Base-by-base conservation (phyloP, 2,329 filamentous ascomycete genomes). In the Lecanicillium sp. region DNA sequence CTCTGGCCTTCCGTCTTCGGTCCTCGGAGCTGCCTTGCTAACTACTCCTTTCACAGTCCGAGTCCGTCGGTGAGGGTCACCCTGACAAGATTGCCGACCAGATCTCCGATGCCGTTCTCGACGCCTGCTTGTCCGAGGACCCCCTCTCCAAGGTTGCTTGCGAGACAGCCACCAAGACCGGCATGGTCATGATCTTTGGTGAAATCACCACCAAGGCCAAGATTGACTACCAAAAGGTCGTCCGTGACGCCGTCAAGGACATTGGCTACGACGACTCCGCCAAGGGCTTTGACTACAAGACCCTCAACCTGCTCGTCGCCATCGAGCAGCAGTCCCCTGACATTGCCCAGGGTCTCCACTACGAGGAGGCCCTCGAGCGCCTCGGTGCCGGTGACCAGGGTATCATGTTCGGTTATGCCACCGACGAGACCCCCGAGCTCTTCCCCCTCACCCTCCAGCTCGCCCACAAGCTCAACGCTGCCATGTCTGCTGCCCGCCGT, bases 281-380 rank as follows among this genome's bases (percentile, higher is more conserved):
- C 63, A 98, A 98, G 84, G 93, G 93, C 55, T 98, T 98, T 74
- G 93, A 98, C 78, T 95, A 96, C 89, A 97, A 97, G 86, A 98
- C 93, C 60, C 91, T 87, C 79, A 97, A 96, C 78, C 82, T 98
- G 66, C 84, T 97, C 61, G 90, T 97, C 63, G 93, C 91, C 74
- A 96, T 98, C 71, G 93, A 98, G 84, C 83, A 98, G 77, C 93
- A 98, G 77, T 97, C 91, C 52, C 87, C 91, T 64, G 93, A 98
- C 73, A 98, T 98, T 66, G 93, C 93, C 61, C 93, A 97, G 77
- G 93, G 93, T 80, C 88, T 98, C 50, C 89, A 97, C 80, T 95
- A 95, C 72, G 93, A 98, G 58, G 81, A 96, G 78, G 90, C 89
- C 59, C 86, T 98, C 42, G 93, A 98, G 83, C 85, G 95, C 75